phyloP scores from a whole-genome alignment of 1,284 basidiomycete genomes.

The Malassezia obtusa region DNA sequence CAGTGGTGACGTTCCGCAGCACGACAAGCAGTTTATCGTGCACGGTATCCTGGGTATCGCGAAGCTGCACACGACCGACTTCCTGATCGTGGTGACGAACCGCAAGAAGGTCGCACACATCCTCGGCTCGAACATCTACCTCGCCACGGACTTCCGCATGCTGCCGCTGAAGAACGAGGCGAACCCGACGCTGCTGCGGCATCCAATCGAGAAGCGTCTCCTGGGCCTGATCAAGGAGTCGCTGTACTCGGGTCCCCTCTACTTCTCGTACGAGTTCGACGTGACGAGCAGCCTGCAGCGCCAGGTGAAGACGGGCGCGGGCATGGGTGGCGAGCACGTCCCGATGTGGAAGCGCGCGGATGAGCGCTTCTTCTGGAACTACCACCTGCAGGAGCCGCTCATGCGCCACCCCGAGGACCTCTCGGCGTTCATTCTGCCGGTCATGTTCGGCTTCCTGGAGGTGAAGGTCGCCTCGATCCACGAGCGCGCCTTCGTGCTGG shows the following conservation, averaged over 20 bases:
- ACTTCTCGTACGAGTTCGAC: slow-evolving; percentile 87
- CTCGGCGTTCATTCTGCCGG: slow-evolving; percentile 72
- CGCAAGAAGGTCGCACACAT: slow-evolving; percentile 69
- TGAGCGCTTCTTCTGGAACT: slow-evolving; percentile 98
- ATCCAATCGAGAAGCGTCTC: slow-evolving; percentile 79
- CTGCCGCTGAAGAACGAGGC: slow-evolving; percentile 66
- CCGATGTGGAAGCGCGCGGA: slow-evolving; percentile 67
- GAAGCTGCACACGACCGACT: slow-evolving; percentile 55
- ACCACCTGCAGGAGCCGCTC: slow-evolving; percentile 52
- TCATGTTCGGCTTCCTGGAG: slow-evolving; percentile 59
- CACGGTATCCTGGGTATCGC: slow-evolving; percentile 40
- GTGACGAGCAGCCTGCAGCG: slow-evolving; percentile 77
- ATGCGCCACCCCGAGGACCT: slow-evolving; percentile 52
- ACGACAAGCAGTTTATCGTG: slow-evolving; percentile 23
- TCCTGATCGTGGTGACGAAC: slow-evolving; percentile 77
- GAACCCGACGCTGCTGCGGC: slow-evolving; percentile 56
- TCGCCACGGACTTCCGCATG: slow-evolving; percentile 81
- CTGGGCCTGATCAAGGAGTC: slow-evolving; percentile 77
- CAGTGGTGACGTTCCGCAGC: background rate
- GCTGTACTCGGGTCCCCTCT: slow-evolving; percentile 66
- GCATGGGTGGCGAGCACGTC: slow-evolving; percentile 51
- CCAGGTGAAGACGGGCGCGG: slow-evolving; percentile 56
- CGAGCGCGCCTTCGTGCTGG: slow-evolving; percentile 69
- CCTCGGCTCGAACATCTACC: slow-evolving; percentile 74
- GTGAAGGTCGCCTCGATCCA: slow-evolving; percentile 68